These are phyloP conservation scores for Calonectria naviculata DNA, from an alignment of 2,329 filamentous ascomycete genomes.

Conservation along the genomic window DNA sequence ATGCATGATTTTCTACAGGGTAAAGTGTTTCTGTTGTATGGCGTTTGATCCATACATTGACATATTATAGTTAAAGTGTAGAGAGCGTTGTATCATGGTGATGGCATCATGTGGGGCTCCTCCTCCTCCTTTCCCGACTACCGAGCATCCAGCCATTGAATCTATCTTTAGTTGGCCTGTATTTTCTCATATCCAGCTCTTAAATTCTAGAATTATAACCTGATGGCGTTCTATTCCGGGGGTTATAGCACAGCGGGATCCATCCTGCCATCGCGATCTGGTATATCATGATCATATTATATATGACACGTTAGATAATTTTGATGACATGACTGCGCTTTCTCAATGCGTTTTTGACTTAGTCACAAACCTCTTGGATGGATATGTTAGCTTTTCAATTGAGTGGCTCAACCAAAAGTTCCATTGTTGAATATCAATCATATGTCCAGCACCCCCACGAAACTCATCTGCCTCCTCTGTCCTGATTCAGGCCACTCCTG, in stretches of 20 bases:
- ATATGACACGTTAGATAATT: not conserved
- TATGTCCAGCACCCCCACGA: not conserved
- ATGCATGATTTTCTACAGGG: no score
- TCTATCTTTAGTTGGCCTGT: not conserved
- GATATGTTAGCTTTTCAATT: not conserved
- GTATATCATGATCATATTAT: not conserved
- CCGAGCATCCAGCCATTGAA: not conserved
- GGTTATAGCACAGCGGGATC: not conserved
- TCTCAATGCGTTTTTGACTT: not conserved
- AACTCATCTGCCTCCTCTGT: not conserved
- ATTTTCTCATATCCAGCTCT: not conserved
- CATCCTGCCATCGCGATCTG: not conserved
- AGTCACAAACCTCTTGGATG: not conserved
- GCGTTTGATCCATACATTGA: no score
- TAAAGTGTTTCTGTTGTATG: no score
- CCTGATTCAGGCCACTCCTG: not conserved
- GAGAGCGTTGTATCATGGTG: not conserved
- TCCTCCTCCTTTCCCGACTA: not conserved
- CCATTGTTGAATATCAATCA: not conserved
- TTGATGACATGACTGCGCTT: not conserved
- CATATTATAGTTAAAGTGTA: no score
- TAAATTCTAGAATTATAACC: not conserved
- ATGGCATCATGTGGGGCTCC: not conserved
- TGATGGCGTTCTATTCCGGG: not conserved
- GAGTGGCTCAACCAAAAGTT: not conserved